Evolutionary conservation across 2,329 filamentous ascomycete genomes (phyloP), one percentile per base, ranked within the genome.

Genomic region (Eutypa lata): DNA sequence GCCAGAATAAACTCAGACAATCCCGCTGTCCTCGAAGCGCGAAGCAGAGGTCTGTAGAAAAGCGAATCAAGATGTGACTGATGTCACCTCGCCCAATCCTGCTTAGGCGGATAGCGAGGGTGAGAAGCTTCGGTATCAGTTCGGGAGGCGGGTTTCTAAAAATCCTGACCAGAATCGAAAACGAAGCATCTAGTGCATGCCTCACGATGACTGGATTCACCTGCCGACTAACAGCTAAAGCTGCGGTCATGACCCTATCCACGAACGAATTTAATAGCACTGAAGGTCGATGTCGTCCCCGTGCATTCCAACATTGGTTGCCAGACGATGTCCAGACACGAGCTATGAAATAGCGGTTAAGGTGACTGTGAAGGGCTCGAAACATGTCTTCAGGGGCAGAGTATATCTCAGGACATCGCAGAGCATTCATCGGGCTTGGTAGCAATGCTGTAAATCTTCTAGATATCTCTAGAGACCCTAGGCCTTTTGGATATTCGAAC

Each of bases 161-260:
- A 21, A 65, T 58, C 47, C 63, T 57, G 18, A 61, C 58, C 28
- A 66, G 52, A 52, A 65, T 54, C 31, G 61, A 57, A 53, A 66
- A 65, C 5, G 64, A 60, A 19, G 57, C 48, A 45, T 66, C 64
- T 6, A 66, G 63, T 7, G 58, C 59, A 6, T 56, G 57, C 19
- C 57, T 57, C 53, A 65, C 53, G 28, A 55, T 56, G 22, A 53
- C 54, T 4, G 62, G 57, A 35, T 64, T 62, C 42, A 63, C 61
- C 22, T 65, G 63, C 18, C 64, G 61, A 38, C 55, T 58, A n/a
- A 62, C 57, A 8, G 63, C 61, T 31, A 65, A 46, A 18, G 60
- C 62, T 48, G 63, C 61, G 6, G 64, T 66, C 54, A 66, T 62
- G 46, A 61, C 63, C 50, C 64, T 61, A 47, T 66, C 64, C 26